Percentiles rank a stretch among this genome's conserved stretches.
phyloP scores from a whole-genome alignment of 2,329 filamentous ascomycete genomes.

The Colletotrichum chlorophyti region DNA sequence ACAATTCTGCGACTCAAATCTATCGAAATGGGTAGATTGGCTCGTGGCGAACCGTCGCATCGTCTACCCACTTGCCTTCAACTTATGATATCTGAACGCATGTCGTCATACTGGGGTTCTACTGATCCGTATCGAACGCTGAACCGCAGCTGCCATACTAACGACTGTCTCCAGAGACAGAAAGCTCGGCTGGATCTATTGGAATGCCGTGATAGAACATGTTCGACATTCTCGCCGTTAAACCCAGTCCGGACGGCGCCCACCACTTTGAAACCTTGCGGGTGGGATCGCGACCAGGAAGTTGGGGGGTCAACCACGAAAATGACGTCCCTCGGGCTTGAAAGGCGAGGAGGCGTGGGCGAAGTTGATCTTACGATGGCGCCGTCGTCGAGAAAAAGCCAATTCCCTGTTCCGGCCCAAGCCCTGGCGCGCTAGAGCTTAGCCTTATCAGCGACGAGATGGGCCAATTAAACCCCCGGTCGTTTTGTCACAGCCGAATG shows the following conservation, averaged over 20 bases:
- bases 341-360: not conserved
- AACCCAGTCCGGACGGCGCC: constrained; percentile 16
- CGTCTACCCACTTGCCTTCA: no score
- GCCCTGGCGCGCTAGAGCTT: constrained; percentile 18
- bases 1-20: no score
- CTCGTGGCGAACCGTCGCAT: not conserved
- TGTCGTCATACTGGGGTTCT: not conserved
- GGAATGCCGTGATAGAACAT: not conserved
- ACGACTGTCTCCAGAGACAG: constrained; percentile 1
- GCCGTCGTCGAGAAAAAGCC: not conserved
- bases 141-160: constrained; percentile 10
- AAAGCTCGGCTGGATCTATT: constrained; percentile 9
- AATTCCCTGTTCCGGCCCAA: constrained; percentile 15
- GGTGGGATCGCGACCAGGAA: constrained; percentile 15
- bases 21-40: no score
- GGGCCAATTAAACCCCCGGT: constrained; percentile 13
- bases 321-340: constrained; percentile 5
- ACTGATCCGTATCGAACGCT: not conserved
- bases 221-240: constrained; percentile 4
- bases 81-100: not conserved
- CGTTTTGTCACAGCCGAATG: constrained; percentile 26
- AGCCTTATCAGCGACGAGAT: constrained; percentile 26
- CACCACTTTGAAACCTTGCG: constrained; percentile 12
- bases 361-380: not conserved
- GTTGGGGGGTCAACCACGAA: constrained; percentile 19